Conservation (phyloP, 495 filamentous ascomycete genomes). For the Trypethelium eluteriae region DNA sequence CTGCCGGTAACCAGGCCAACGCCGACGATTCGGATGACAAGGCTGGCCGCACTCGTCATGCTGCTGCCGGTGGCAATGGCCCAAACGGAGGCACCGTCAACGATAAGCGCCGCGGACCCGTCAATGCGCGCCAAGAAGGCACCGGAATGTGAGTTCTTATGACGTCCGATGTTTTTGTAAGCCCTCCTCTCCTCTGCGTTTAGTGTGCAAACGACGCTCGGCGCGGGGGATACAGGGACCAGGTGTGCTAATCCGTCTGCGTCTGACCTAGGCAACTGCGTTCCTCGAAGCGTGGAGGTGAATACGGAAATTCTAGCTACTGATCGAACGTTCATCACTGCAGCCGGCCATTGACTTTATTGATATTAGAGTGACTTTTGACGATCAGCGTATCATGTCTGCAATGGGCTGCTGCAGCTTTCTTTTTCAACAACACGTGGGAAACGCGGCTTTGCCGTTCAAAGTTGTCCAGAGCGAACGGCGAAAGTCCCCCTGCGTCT, state of each 20-base stretch:
- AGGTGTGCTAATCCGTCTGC: conserved; percentile 28
- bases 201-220: conserved; percentile 73
- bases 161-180: conserved; percentile 78
- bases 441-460: conserved; percentile 34
- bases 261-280: conserved; percentile 37
- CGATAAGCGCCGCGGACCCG: conserved; percentile 33
- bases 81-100: conserved; percentile 58
- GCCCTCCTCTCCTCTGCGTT: conserved; percentile 83
- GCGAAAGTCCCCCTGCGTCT: conserved; percentile 11
- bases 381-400: conserved; percentile 19
- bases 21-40: conserved; percentile 72
- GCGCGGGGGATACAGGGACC: conserved; percentile 57
- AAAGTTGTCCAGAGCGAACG: background rate
- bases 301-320: conserved; percentile 32
- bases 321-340: conserved; percentile 27
- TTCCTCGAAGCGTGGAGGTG: conserved; percentile 37
- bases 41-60: conserved; percentile 52
- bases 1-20: conserved; percentile 50
- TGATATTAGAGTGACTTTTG: conserved; percentile 23
- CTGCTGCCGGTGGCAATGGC: conserved; percentile 52
- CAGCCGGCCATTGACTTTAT: conserved; percentile 22
- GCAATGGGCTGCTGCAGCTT: background rate
- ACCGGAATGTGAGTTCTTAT: conserved; percentile 98
- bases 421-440: conserved; percentile 16
- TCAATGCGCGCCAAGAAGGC: conserved; percentile 54